Base-by-base conservation (phyloP, 306 rosid species). In the Vicia villosa region DNA sequence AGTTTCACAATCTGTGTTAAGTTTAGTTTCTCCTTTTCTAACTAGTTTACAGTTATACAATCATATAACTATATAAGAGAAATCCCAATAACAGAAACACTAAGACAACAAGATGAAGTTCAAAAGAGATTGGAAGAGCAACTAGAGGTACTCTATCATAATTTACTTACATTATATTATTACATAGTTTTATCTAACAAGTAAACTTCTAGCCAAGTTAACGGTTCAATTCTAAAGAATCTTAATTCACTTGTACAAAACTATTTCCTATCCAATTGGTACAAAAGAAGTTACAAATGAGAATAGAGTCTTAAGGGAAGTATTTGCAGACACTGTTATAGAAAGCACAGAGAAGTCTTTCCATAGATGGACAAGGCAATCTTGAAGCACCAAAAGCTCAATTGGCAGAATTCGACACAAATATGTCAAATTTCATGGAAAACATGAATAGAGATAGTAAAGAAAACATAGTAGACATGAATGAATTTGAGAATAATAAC, bases 271-370 rank as follows among this genome's bases (percentile, higher is more conserved):
- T 10, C 42, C 17, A 16, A 66, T 49, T 88, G 96, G 97, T 91
- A 66, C 96, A 91, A 73, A 91, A 81, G 80, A 91, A 80, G 66
- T 63, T 91, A 69, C 79, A 73, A 65, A 79, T 68, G 79, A 79
- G 83, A 87, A 89, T 91, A 70, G 97, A 95, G 77, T 87, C 96
- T 1, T 96, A 95, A 81, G 99, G 92, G 66, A 89, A 87, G 82
- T 89, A 89, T 78, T 77, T 95, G 72, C 96, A 95, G 62, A 74
- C 81, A 6, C 84, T 87, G 63, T 70, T 91, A 66, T 96, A 94
- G 76, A 89, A 87, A 74, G 99, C 97, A 3, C 96, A 82, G 66
- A 84, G 79, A 56, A 86, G 80, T 56, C 85, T 94, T 49, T 73
- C 92, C 11, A n/a, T 68, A n/a, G 82, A 86, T 66, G 95, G 78